Conservation (phyloP, 1,284 basidiomycete species). For the Sanghuangporus weigelae region DNA sequence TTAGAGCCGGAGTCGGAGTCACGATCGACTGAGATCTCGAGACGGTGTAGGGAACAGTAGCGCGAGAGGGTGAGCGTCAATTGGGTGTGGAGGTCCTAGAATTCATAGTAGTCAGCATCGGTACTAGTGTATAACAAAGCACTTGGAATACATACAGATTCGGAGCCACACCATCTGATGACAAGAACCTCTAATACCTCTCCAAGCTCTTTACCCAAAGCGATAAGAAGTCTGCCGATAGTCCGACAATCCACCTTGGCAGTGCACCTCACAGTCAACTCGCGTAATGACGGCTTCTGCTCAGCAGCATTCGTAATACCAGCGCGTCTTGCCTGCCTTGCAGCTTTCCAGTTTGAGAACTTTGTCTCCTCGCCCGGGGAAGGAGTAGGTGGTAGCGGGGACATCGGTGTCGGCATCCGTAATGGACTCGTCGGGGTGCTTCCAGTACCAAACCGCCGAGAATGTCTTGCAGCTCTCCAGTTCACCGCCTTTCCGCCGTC, state of each 20-base stretch:
- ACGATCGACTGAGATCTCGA: slow-evolving; percentile 5
- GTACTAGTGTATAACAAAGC: not conserved
- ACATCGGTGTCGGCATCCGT: not conserved
- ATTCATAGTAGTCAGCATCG: not conserved
- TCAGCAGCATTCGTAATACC: not conserved
- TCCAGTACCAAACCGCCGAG: not conserved
- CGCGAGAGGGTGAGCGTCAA: slow-evolving; percentile 8
- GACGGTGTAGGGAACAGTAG: slow-evolving; percentile 1
- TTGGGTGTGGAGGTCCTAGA: slow-evolving; percentile 10
- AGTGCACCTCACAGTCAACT: slow-evolving; percentile 11
- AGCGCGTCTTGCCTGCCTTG: not conserved
- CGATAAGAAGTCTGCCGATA: slow-evolving; percentile 9
- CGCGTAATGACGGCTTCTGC: not conserved
- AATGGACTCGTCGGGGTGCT: not conserved
- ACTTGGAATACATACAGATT: slow-evolving; percentile 1
- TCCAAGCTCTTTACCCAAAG: slow-evolving; percentile 11
- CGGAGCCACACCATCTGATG: slow-evolving; percentile 13
- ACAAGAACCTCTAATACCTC: slow-evolving; percentile 5
- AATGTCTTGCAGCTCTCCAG: not conserved
- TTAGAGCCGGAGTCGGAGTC: not conserved
- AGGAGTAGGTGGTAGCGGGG: not conserved
- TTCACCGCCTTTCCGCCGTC: not conserved
- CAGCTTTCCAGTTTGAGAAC: slow-evolving; percentile 1
- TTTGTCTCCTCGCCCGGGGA: not conserved
- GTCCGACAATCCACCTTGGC: slow-evolving; percentile 16